These are phyloP conservation scores for Primulina tabacum DNA, from an alignment of 257 asterid genomes.

Conservation along the genomic window DNA sequence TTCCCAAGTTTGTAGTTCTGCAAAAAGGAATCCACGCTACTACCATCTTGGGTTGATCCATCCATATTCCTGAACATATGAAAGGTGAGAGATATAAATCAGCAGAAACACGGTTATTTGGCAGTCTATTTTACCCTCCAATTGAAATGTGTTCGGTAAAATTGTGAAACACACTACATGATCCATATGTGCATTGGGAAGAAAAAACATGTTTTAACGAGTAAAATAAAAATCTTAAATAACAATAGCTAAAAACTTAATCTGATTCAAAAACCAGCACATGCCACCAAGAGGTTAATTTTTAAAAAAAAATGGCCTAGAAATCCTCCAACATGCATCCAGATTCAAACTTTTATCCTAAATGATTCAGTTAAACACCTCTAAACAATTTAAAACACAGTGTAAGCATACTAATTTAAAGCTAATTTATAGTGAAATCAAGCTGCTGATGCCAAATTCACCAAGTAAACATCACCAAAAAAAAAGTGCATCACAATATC, in stretches of 20 bases:
- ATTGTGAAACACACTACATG: neutral
- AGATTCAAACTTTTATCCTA: neutral
- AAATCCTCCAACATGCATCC: neutral
- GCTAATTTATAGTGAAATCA: neutral
- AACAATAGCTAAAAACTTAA: neutral
- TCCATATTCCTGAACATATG: conserved; percentile 38
- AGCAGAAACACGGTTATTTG: neutral
- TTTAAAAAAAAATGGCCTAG: neutral
- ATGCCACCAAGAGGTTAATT: neutral
- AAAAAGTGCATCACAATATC: neutral
- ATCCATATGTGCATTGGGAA: neutral
- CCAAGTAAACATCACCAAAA: neutral
- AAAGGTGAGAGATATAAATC: neutral
- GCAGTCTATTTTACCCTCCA: neutral
- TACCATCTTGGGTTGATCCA: conserved; percentile 36
- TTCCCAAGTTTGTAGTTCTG: conserved; percentile 53
- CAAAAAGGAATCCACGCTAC: conserved; percentile 39
- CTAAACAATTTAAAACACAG: neutral
- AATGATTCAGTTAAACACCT: neutral
- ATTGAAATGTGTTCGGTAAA: neutral
- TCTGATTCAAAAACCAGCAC: neutral
- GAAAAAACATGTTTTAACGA: neutral
- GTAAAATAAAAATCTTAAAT: neutral
- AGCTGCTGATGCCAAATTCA: neutral
- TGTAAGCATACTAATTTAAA: neutral